A percentile compares a stretch with the other conserved stretches of the same genome.
Evolutionary conservation across 371 early-diverging fungal genomes (phyloP).

Genomic region (Mucor piriformis): DNA sequence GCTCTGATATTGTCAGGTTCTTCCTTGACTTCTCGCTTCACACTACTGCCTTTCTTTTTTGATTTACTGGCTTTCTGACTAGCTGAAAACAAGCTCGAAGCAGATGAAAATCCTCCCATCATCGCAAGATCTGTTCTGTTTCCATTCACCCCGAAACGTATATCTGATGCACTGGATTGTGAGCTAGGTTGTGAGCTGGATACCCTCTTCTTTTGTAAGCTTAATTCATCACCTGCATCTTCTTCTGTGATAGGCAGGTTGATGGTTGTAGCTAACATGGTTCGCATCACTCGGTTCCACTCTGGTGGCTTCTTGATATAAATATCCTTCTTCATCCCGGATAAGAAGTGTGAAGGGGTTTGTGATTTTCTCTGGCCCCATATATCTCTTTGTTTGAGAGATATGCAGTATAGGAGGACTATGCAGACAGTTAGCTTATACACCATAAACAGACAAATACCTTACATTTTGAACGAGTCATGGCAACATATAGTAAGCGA

Average conservation of each 20-base stretch:
- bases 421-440: not conserved
- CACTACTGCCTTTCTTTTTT: not conserved
- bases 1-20: not conserved
- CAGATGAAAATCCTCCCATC: not conserved
- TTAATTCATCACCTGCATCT: not conserved
- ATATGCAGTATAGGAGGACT: slow-evolving; percentile 23
- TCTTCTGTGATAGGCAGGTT: not conserved
- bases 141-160: not conserved
- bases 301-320: not conserved
- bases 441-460: no score
- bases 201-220: not conserved
- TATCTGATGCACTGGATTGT: not conserved
- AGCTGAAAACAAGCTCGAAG: not conserved
- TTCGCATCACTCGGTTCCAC: slow-evolving; percentile 6
- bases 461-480: slow-evolving; percentile 52
- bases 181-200: not conserved
- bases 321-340: not conserved
- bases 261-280: slow-evolving; percentile 11
- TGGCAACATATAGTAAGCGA: slow-evolving; percentile 55
- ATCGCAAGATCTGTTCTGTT: not conserved
- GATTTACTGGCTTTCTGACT: not conserved
- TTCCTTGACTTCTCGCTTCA: not conserved
- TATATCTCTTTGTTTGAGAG: not conserved
- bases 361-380: not conserved
- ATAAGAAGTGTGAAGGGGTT: not conserved